phyloP scores from a whole-genome alignment of 345 rosid species.

The Leavenworthia alabamica region DNA sequence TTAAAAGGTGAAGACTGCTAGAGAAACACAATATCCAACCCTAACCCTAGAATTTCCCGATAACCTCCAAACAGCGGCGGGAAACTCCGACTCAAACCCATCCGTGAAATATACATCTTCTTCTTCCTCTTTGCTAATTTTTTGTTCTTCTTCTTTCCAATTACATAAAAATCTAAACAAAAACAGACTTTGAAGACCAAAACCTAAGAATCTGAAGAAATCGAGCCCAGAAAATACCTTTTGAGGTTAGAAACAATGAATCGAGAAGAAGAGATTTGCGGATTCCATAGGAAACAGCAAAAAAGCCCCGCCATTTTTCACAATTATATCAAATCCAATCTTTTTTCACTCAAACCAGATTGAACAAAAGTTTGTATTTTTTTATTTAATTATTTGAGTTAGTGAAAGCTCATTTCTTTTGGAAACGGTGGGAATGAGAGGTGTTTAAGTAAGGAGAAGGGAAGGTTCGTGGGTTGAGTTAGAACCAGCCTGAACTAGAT shows the following conservation, averaged over 20 bases:
- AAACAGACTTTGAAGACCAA: not conserved
- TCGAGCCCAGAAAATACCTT: constrained; percentile 23
- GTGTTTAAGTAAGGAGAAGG: constrained; percentile 31
- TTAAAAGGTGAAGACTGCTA: constrained; percentile 11
- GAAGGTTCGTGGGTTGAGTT: constrained; percentile 24
- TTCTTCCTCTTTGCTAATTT: not conserved
- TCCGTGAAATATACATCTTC: constrained; percentile 28
- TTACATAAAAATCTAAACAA: not conserved
- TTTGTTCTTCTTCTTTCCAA: not conserved
- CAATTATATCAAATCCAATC: not conserved
- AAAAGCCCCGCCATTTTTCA: constrained; percentile 21
- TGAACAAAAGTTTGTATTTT: not conserved
- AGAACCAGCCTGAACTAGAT: constrained; percentile 32
- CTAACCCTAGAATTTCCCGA: constrained; percentile 35
- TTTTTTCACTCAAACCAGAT: not conserved
- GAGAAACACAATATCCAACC: constrained; percentile 33
- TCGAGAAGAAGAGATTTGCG: not conserved
- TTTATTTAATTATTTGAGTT: not conserved
- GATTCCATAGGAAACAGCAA: not conserved
- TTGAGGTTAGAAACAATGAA: constrained; percentile 11
- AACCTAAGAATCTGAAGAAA: constrained; percentile 13
- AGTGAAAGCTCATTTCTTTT: not conserved
- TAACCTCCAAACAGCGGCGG: constrained; percentile 34
- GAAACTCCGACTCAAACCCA: constrained; percentile 33
- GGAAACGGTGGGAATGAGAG: constrained; percentile 7